phyloP scores from a whole-genome alignment of 2,329 filamentous ascomycete genomes.

The Corniculantispora saksenae region DNA sequence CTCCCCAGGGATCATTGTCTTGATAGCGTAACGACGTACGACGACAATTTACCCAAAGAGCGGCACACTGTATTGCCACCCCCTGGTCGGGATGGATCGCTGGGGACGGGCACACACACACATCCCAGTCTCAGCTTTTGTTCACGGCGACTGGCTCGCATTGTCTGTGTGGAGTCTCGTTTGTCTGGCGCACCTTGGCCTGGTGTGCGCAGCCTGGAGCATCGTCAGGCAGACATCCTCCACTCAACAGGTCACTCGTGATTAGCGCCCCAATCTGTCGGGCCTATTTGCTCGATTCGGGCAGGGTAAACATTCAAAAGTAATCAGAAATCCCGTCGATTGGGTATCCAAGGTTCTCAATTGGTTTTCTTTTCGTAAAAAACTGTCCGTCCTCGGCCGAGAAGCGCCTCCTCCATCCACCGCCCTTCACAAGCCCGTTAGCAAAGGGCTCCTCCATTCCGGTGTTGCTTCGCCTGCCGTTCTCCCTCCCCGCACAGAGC shows the following conservation, averaged over 20 bases:
- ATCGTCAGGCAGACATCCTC: constrained; percentile 18
- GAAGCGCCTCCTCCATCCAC: background rate
- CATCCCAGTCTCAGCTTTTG: background rate
- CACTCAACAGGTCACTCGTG: constrained; percentile 8
- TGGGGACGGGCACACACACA: background rate
- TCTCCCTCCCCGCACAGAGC: constrained; percentile 13
- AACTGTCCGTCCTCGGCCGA: background rate
- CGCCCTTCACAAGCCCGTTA: constrained; percentile 10
- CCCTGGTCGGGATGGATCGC: constrained; percentile 6
- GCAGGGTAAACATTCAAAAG: background rate
- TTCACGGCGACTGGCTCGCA: constrained; percentile 3
- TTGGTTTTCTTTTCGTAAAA: constrained; percentile 5
- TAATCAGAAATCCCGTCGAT: background rate
- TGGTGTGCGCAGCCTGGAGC: constrained; percentile 10
- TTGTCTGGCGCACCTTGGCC: background rate
- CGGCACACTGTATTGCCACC: background rate
- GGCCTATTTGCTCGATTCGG: background rate
- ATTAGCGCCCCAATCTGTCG: constrained; percentile 11
- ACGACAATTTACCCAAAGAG: background rate
- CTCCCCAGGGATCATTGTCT: background rate
- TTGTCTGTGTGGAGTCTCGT: constrained; percentile 4
- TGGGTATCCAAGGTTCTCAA: background rate
- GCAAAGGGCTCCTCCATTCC: background rate
- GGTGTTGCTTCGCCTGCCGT: background rate
- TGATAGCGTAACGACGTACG: background rate